Evolutionary conservation across 257 asterid species (phyloP).

Genomic region (Cynanchum wilfordii): DNA sequence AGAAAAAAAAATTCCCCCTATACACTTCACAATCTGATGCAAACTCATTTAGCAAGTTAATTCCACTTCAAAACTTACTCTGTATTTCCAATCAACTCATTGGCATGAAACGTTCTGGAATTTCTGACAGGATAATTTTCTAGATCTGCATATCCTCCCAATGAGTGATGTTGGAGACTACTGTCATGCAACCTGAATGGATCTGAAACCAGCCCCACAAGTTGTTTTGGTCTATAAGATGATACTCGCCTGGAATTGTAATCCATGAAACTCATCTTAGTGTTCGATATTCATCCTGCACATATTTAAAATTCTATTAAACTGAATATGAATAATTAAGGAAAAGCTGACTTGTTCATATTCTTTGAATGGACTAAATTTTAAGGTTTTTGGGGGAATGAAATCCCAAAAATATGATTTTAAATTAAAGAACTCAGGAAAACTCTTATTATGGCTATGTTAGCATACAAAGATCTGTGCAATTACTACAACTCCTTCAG

Average conservation of each 20-base stretch:
- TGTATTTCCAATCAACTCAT: not conserved
- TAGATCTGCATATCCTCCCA: not conserved
- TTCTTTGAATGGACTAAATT: not conserved
- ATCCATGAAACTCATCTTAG: not conserved
- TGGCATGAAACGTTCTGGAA: not conserved
- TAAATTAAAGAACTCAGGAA: not conserved
- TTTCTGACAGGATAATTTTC: not conserved
- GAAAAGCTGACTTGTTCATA: not conserved
- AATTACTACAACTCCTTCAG: not conserved
- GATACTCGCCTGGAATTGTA: not conserved
- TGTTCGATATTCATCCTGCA: constrained; percentile 1
- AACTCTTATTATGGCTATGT: not conserved
- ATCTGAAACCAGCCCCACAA: not conserved
- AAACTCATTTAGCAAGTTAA: not conserved
- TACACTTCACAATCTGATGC: not conserved
- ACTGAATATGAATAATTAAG: not conserved
- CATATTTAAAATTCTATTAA: not conserved
- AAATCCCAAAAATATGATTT: not conserved
- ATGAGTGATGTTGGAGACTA: not conserved
- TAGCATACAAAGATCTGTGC: not conserved
- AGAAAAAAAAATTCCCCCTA: not conserved
- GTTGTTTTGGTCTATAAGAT: not conserved
- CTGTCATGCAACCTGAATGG: not conserved
- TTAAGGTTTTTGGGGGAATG: not conserved
- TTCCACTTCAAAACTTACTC: constrained; percentile 6